Evolutionary conservation across 2,329 filamentous ascomycete genomes (phyloP).

Genomic region (Alternaria angustiovoidea): DNA sequence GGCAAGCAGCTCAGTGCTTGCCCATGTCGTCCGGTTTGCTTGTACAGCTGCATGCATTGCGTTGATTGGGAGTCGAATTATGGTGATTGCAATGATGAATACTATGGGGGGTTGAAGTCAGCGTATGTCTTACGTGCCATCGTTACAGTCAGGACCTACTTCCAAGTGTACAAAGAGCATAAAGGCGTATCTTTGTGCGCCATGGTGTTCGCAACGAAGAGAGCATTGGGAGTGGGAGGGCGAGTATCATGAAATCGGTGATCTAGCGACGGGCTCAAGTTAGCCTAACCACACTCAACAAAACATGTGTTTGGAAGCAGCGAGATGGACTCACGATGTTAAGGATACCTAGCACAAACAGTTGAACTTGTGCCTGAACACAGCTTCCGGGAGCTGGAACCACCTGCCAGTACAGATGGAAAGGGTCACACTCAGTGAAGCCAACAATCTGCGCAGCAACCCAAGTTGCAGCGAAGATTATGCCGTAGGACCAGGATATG

Average conservation of each 20-base stretch:
- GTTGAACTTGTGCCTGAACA: not conserved
- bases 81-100: not conserved
- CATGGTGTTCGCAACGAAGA: not conserved
- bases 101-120: not conserved
- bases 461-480: not conserved
- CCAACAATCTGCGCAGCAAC: not conserved
- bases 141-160: not conserved
- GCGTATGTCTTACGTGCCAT: not conserved
- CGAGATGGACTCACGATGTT: not conserved
- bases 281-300: not conserved
- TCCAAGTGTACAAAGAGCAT: not conserved
- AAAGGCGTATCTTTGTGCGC: not conserved
- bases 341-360: not conserved
- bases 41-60: not conserved
- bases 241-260: not conserved
- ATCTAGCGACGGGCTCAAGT: not conserved
- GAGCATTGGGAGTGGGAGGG: not conserved
- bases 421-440: not conserved
- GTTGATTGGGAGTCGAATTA: not conserved
- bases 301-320: not conserved
- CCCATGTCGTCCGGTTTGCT: not conserved
- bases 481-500: not conserved
- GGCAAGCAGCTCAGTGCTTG: not conserved
- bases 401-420: not conserved
- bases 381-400: not conserved